Percentiles rank a stretch among this genome's conserved stretches.
Conservation (phyloP, 2,329 filamentous ascomycete genomes). For the Penicillium sclerotiorum region DNA sequence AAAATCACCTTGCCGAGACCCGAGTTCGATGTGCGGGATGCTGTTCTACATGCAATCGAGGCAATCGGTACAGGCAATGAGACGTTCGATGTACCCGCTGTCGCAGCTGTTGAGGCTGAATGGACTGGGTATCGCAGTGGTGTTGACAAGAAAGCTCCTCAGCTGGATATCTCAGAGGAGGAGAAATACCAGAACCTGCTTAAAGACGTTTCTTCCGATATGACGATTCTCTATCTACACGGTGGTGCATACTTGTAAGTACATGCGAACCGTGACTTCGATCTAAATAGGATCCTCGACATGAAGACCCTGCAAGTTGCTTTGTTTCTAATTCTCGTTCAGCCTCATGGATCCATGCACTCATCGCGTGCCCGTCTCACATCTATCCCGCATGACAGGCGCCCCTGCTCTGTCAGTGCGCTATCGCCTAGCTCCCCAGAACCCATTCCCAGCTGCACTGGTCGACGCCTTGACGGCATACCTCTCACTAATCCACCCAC, state of each 20-base stretch:
- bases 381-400: conserved; percentile 43
- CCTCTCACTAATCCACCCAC: conserved; percentile 49
- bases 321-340: not conserved
- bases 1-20: conserved; percentile 66
- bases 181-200: conserved; percentile 46
- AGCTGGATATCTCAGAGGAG: conserved; percentile 45
- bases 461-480: conserved; percentile 53
- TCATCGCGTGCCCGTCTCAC: conserved; percentile 41
- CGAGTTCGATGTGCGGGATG: conserved; percentile 47
- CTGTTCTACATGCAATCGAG: conserved; percentile 43
- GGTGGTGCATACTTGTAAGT: conserved; percentile 51
- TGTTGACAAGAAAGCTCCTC: conserved; percentile 40
- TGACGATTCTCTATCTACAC: conserved; percentile 51
- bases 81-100: conserved; percentile 40
- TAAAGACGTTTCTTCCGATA: conserved; percentile 41
- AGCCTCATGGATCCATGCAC: conserved; percentile 50
- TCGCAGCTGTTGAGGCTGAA: conserved; percentile 45
- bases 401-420: conserved; percentile 48
- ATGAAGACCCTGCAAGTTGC: no score
- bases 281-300: no score
- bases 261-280: not conserved
- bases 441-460: conserved; percentile 51
- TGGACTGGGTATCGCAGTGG: conserved; percentile 50
- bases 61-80: conserved; percentile 42
- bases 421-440: conserved; percentile 52